phyloP scores from a whole-genome alignment of 129 eudicot species.

The Heracleum sosnowskyi region DNA sequence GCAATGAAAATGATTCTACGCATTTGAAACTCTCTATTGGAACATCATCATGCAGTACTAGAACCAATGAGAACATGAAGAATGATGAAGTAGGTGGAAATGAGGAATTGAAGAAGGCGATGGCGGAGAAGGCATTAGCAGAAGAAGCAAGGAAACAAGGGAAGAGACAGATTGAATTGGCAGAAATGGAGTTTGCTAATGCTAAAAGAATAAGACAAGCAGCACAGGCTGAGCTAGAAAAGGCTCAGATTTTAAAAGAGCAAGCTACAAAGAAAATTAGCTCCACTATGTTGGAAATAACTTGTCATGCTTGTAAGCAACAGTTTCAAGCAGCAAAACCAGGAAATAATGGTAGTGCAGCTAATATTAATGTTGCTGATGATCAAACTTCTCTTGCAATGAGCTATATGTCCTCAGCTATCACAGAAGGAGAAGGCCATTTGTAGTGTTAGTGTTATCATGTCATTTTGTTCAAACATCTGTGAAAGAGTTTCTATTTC shows the following conservation, averaged over 20 bases:
- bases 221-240: conserved; percentile 71
- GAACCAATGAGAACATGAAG: background rate
- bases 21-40: conserved; percentile 65
- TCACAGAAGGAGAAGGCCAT: conserved; percentile 42
- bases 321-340: conserved; percentile 30
- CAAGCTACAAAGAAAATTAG: conserved; percentile 51
- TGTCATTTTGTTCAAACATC: background rate
- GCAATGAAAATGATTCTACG: conserved; percentile 27
- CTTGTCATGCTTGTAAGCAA: conserved; percentile 70
- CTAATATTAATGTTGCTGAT: background rate
- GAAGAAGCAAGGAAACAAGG: conserved; percentile 62
- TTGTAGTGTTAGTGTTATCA: conserved; percentile 15
- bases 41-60: conserved; percentile 10
- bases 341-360: background rate
- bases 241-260: conserved; percentile 50
- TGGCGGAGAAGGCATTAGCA: conserved; percentile 24
- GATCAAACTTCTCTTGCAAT: conserved; percentile 12
- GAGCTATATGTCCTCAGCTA: conserved; percentile 69
- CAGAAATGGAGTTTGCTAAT: conserved; percentile 66
- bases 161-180: conserved; percentile 64
- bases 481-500: background rate
- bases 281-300: conserved; percentile 47
- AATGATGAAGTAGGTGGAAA: background rate
- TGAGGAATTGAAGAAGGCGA: conserved; percentile 23
- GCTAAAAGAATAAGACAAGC: conserved; percentile 73